Evolutionary conservation across 441 rosid genomes (phyloP).

Genomic region (Aleurites moluccanus): DNA sequence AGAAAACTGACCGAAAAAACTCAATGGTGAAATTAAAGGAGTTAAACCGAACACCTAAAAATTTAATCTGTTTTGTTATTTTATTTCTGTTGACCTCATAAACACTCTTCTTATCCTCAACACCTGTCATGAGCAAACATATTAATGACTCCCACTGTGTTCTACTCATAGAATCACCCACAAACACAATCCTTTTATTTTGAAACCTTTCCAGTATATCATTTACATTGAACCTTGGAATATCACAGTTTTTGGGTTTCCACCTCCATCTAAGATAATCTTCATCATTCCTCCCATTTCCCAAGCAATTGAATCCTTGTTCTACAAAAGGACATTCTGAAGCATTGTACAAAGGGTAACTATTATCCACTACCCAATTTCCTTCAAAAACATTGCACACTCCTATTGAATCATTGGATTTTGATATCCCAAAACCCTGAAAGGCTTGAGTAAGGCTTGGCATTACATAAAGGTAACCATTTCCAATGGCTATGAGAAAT

Average conservation of each 20-base stretch:
- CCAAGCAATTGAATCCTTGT: constrained; percentile 67
- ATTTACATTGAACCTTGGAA: constrained; percentile 50
- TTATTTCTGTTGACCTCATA: constrained; percentile 67
- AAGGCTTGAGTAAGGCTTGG: constrained; percentile 55
- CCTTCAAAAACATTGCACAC: constrained; percentile 46
- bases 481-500: constrained; percentile 44
- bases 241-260: constrained; percentile 60
- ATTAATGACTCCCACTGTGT: constrained; percentile 86
- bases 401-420: constrained; percentile 34
- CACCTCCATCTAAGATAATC: constrained; percentile 68
- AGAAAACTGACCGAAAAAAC: constrained; percentile 73
- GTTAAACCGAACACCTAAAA: constrained; percentile 62
- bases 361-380: constrained; percentile 41
- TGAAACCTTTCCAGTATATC: constrained; percentile 45
- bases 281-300: constrained; percentile 53
- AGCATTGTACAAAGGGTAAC: constrained; percentile 47
- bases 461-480: constrained; percentile 59
- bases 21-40: constrained; percentile 66
- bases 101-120: constrained; percentile 63
- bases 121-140: constrained; percentile 73
- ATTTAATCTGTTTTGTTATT: constrained; percentile 68
- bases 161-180: constrained; percentile 82
- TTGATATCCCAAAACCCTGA: constrained; percentile 39
- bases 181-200: constrained; percentile 67
- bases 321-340: constrained; percentile 70